Evolutionary conservation across 1,139 yeast genomes (phyloP).

Genomic region (Candida buenavistaensis): DNA sequence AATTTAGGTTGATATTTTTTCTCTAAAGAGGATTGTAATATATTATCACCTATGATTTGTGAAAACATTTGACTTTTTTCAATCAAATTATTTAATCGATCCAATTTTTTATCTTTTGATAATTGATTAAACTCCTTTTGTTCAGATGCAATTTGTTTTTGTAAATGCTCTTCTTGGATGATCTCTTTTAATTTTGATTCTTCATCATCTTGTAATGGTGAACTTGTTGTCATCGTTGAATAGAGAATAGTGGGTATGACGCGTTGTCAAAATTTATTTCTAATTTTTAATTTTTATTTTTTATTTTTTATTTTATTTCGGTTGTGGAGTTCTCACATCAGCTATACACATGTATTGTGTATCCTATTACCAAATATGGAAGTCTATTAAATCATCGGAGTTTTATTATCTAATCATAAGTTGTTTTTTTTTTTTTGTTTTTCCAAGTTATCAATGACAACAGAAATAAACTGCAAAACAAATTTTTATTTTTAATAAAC

Average conservation of each 20-base stretch:
- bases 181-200: conserved; percentile 7
- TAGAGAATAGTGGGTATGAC: too few relatives aligned
- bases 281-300: too few relatives aligned
- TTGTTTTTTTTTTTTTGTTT: not conserved
- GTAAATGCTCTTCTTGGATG: conserved; percentile 3
- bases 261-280: too few relatives aligned
- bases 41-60: conserved; percentile 75
- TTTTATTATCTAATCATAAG: not conserved
- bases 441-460: conserved; percentile 3
- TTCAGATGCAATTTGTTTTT: conserved; percentile 19
- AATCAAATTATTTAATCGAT: conserved; percentile 67
- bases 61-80: conserved; percentile 85
- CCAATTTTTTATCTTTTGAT: conserved; percentile 48
- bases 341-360: too few relatives aligned
- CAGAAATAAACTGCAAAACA: conserved; percentile 8
- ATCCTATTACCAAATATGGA: too few relatives aligned
- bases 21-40: conserved; percentile 47
- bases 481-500: too few relatives aligned
- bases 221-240: conserved; percentile 8
- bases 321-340: too few relatives aligned
- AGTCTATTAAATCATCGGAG: too few relatives aligned
- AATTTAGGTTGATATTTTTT: conserved; percentile 6
- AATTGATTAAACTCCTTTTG: conserved; percentile 43
- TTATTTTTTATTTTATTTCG: too few relatives aligned
- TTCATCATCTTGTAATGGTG: conserved; percentile 9